Evolutionary conservation across 495 filamentous ascomycete genomes (phyloP), one percentile per base, ranked within the genome.

Genomic region (Hypoxylon fragiforme): DNA sequence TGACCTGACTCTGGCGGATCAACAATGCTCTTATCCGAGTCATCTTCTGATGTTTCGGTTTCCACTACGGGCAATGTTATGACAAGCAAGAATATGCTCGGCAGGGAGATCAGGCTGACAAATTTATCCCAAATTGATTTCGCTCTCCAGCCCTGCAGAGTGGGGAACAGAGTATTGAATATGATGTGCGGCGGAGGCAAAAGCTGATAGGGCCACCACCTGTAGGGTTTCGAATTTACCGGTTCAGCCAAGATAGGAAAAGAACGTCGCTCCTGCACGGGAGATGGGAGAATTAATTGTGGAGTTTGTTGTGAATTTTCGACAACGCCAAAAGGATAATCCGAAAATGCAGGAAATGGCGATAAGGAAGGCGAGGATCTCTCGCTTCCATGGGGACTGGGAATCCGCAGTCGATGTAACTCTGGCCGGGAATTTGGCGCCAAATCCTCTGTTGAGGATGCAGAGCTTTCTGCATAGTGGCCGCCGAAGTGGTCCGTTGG

Each of bases 61-160:
- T 97, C 91, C 7, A 96, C 84, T 0, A 97, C 91, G 2, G 95
- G 95, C n/a, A 99, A 67, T 0, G 95, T 97, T 26, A 94, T 85
- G 0, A 91, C 91, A 8, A 99, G 78, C 3, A 96, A 75, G 44
- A 99, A 91, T 21, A 97, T 88, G 61, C 87, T 95, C 3, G 94
- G 91, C 2, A 89, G 86, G 3, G 91, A 89, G 45, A 94, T 74
- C 9, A 95, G 51, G 18, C 90, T 89, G 12, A 97, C 65, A 12
- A 87, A 58, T 53, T 88, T 91, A 53, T 89, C 91, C 82, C 84
- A 88, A 14, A 86, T 70, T 7, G 68, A 79, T 67, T 97, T 97
- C 2, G 85, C 80, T 40, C 70, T 73, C 88, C 91, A 99, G 12
- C 75, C 79, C 51, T 83, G 83, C 32, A 99, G 72, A 0, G 94